Base-by-base conservation (phyloP, 2,329 filamentous ascomycete species). In the Colletotrichum eleusines region DNA sequence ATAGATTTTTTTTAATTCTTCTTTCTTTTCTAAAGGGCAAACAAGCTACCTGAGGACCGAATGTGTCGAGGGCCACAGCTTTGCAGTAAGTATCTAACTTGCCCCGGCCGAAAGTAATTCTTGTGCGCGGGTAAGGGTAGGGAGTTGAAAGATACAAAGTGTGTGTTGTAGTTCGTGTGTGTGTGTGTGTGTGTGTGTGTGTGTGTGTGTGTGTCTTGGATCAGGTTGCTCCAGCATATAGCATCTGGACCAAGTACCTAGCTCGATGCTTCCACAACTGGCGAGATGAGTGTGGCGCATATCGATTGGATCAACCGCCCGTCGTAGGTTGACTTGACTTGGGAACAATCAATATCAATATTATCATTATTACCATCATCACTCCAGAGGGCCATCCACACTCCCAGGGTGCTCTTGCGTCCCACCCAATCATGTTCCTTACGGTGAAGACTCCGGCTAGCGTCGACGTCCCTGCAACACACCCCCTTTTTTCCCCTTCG, bases 391-490 rank as follows among this genome's bases (percentile, higher is more conserved):
- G n/a, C 12, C 12, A 12, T 42, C n/a, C 12, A 7, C 38, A 28
- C 7, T 28, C 31, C 31, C 14, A 28, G 20, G 33, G 5, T 46
- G 5, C 51, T 54, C n/a, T 3, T 23, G n/a, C 31, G 33, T 50
- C 26, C 6, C 23, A 14, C 20, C 66, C 61, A 69, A 69, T 69
- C 12, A 23, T 50, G 28, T 58, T 40, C 35, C 16, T 38, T 26
- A n/a, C 66, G 54, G 62, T 44, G 38, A 53, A 65, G 54, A 33
- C 61, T 65, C 61, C 66, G 61, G 57, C 23, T 61, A 28, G 33
- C 33, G 50, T 18, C 35, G 35, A 55, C 35, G 61, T 65, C 53
- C 40, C 63, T 66, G 54, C 63, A 66, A 42, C 35, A 35, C 46
- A 66, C 35, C 54, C 54, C 54, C 54, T 44, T 20, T 46, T n/a